Base-by-base conservation (phyloP, 2,329 filamentous ascomycete species). In the Colletotrichum chrysophilum region DNA sequence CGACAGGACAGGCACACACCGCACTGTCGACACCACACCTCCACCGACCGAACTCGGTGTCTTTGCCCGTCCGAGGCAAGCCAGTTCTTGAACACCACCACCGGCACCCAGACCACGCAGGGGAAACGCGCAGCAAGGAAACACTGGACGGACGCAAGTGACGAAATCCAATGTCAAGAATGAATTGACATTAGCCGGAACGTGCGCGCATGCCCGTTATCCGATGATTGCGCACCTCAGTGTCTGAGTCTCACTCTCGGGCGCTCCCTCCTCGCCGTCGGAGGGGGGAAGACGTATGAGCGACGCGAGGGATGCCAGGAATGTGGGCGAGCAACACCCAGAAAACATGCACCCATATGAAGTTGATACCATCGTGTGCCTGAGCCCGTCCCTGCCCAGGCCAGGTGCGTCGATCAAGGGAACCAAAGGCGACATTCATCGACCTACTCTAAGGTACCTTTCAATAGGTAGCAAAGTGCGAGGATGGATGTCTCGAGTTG, bases 221-320 rank as follows among this genome's bases (percentile, higher is more conserved):
- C 55, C 48, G 30, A 60, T 32, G 56, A 28, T 60, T 60, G 56
- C 56, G 10, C 56, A 21, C 10, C n/a, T 30, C 26, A 21, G 26
- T 60, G 56, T 60, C 26, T n/a, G 26, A 30, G 16, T 30, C 30
- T 26, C 26, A n/a, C 18, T 32, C 18, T 30, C 56, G 26, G 30
- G 16, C 26, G n/a, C 56, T 32, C 26, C 30, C 56, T 60, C 26
- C 26, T 12, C 28, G 26, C 16, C 26, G 56, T 32, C 26, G 32
- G 18, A 52, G 43, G 43, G 38, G 24, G 12, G 24, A 24, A 16
- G 66, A 28, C 36, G 56, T 70, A 32, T 56, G 71, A 75, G 62
- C 69, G 30, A 72, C 43, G 64, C 48, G 69, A 75, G 73, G 73
- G 70, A 73, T 73, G 70, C 7, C 13, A 56, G 73, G 70, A 75